Percentiles rank a stretch among this genome's conserved stretches.
Conservation (phyloP, 139 green algal genomes). For the Tetraselmis striata region DNA sequence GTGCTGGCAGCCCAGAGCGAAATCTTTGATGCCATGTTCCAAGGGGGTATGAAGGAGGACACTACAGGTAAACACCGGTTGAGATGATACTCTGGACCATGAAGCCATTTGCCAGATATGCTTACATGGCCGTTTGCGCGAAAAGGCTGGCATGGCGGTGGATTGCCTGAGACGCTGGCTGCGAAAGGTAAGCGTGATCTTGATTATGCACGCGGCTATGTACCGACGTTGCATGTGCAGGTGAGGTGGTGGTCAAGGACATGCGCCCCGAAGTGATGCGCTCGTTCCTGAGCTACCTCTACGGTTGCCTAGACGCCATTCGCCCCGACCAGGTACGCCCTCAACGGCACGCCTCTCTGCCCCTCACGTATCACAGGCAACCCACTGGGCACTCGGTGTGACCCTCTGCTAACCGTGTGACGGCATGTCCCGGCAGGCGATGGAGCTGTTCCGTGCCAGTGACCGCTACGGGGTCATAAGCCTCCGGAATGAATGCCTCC, state of each 20-base stretch:
- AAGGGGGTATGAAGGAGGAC: background rate
- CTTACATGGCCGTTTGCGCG: too few relatives aligned
- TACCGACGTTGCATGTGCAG: too few relatives aligned
- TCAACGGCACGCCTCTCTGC: background rate
- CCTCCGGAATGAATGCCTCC: background rate
- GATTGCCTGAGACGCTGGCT: too few relatives aligned
- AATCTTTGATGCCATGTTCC: background rate
- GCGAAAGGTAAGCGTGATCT: too few relatives aligned
- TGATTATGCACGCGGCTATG: too few relatives aligned
- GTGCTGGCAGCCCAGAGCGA: background rate
- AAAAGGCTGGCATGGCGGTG: too few relatives aligned
- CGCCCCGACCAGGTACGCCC: background rate
- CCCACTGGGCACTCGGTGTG: background rate
- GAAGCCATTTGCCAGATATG: too few relatives aligned
- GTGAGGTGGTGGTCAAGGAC: background rate
- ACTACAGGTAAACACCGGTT: too few relatives aligned
- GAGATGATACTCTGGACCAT: too few relatives aligned
- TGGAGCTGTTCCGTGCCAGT: background rate
- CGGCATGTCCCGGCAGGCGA: too few relatives aligned
- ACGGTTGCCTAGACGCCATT: background rate
- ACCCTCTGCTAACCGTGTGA: too few relatives aligned
- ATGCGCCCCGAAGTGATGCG: background rate
- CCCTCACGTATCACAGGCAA: too few relatives aligned
- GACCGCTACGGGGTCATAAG: background rate
- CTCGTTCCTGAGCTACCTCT: background rate